These are phyloP conservation scores for Eleusine indica DNA, from an alignment of 176 grass and related monocot species.

Conservation along the genomic window DNA sequence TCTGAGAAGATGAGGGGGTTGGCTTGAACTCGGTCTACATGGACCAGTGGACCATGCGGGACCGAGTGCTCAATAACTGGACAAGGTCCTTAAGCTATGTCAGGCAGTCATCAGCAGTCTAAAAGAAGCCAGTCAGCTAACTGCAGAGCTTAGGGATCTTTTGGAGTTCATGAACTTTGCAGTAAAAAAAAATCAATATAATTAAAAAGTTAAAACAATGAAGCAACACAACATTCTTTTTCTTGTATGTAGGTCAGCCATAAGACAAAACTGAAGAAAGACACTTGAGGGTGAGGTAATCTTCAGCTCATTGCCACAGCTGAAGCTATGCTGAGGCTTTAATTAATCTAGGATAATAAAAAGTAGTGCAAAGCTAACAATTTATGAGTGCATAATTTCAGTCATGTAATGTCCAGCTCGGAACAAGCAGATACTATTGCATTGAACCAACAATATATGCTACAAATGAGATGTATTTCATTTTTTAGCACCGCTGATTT, in stretches of 20 bases:
- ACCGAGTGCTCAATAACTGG: background rate
- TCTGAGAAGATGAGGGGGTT: constrained; percentile 42
- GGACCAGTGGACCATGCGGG: constrained; percentile 7
- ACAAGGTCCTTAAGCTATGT: background rate
- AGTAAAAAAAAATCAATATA: background rate
- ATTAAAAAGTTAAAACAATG: background rate
- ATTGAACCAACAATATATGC: constrained; percentile 4
- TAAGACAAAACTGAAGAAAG: background rate
- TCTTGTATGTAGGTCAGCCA: background rate
- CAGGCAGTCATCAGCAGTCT: too few species aligned
- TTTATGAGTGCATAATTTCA: background rate
- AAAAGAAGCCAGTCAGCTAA: background rate
- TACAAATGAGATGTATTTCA: background rate
- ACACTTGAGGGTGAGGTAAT: background rate
- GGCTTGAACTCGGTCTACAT: constrained; percentile 21
- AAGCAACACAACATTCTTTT: background rate
- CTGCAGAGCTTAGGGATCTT: background rate
- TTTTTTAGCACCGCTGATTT: background rate
- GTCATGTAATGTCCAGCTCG: background rate
- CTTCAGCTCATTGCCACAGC: background rate
- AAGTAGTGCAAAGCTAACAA: background rate
- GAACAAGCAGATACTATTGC: constrained; percentile 6
- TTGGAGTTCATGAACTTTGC: background rate
- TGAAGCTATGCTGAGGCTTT: background rate
- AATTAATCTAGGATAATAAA: background rate